Base-by-base conservation (phyloP, 768 basidiomycete genomes). In the Polyporus arcularius region DNA sequence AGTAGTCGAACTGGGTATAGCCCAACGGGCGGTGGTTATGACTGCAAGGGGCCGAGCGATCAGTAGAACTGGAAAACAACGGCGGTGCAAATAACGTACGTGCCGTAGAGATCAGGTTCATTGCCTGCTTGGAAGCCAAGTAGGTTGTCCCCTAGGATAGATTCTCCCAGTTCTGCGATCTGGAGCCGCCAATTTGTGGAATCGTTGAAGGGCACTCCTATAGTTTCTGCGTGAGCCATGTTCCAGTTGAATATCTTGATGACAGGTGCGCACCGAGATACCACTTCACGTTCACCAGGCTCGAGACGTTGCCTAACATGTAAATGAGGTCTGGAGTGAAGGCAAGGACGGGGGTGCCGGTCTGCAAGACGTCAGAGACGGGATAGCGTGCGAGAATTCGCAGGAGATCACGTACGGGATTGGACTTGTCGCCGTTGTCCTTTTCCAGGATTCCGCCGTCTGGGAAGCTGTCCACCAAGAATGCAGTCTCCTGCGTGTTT, bases 111-210 rank as follows among this genome's bases (percentile, higher is more conserved):
- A 70, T 81, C 79, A 15, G 78, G 78, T 63, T 91, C 89, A 71
- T 92, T 91, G 3, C 79, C 81, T 11, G 80, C 68, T 59, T 80
- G 80, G 50, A 81, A 67, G 3, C 80, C 82, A 7, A 78, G 63
- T 12, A 84, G 70, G 53, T 74, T 70, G 26, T 71, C 68, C 4
- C 80, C 79, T 5, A 84, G 67, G 41, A 80, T 74, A 32, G 67
- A 51, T 57, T 82, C 76, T 2, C 75, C 76, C 16, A 73, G 68
- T 41, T 76, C 72, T 6, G 77, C 80, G 5, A 78, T 76, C 9
- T 65, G 65, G 6, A 76, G 63, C 6, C 72, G 69, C 43, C 68
- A 62, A 43, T 73, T 67, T 5, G 58, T 45, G 11, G 64, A 62
- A 53, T 70, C 67, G 65, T 69, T 66, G 61, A 71, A 68, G 1